phyloP scores from a whole-genome alignment of 2,329 filamentous ascomycete species.

The Lecanicillium sp. region DNA sequence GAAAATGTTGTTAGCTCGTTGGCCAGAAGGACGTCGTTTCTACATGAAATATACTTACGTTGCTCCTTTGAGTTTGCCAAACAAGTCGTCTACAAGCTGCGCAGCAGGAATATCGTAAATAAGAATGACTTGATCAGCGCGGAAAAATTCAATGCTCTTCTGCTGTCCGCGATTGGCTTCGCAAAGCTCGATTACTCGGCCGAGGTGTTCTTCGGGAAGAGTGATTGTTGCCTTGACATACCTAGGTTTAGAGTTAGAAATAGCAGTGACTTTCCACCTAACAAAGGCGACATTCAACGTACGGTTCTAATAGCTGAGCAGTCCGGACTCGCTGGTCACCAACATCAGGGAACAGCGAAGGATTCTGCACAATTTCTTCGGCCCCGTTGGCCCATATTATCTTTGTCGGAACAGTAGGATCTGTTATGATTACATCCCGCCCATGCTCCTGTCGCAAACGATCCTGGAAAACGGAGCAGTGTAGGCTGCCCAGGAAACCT shows the following conservation, averaged over 20 bases:
- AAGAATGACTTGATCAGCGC: slow-evolving; percentile 83
- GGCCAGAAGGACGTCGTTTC: neutral
- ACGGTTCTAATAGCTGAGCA: slow-evolving; percentile 43
- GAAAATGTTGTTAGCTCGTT: neutral
- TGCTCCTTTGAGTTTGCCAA: slow-evolving; percentile 87
- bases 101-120: slow-evolving; percentile 85
- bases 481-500: slow-evolving; percentile 90
- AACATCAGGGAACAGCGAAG: slow-evolving; percentile 73
- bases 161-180: slow-evolving; percentile 84
- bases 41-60: slow-evolving; percentile 50
- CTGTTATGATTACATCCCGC: slow-evolving; percentile 91
- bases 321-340: slow-evolving; percentile 39
- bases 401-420: slow-evolving; percentile 88
- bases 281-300: slow-evolving; percentile 21
- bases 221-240: slow-evolving; percentile 82
- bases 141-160: slow-evolving; percentile 83
- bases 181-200: slow-evolving; percentile 90
- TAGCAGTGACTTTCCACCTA: neutral
- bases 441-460: slow-evolving; percentile 90
- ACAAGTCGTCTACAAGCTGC: slow-evolving; percentile 92
- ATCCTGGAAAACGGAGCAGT: slow-evolving; percentile 99
- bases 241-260: slow-evolving; percentile 14
- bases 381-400: slow-evolving; percentile 70
- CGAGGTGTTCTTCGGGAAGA: slow-evolving; percentile 86
- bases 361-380: slow-evolving; percentile 74